Evolutionary conservation across 441 rosid genomes (phyloP).

Genomic region (Geranium incanum): DNA sequence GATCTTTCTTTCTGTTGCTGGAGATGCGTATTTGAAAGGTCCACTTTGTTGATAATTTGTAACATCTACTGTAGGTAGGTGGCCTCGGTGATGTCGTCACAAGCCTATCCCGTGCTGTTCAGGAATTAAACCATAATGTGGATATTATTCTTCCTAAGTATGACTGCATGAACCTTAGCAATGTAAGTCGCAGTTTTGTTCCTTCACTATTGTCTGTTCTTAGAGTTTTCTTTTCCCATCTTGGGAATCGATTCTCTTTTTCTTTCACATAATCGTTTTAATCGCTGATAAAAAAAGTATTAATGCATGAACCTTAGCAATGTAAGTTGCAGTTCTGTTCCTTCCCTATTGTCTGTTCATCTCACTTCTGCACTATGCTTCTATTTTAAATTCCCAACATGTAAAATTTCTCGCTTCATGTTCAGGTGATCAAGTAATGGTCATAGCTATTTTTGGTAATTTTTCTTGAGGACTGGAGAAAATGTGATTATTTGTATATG

Average conservation of each 20-base stretch:
- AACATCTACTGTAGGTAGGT: conserved; percentile 66
- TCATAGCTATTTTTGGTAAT: background rate
- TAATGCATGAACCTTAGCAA: conserved; percentile 66
- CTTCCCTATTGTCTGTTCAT: conserved; percentile 13
- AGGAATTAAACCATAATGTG: conserved; percentile 79
- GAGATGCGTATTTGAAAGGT: conserved; percentile 3
- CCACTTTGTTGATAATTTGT: background rate
- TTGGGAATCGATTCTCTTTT: no score
- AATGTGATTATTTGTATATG: background rate
- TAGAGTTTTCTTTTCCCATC: no score
- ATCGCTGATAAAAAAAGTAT: conserved; percentile 35
- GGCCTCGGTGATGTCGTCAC: conserved; percentile 97
- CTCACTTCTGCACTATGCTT: background rate
- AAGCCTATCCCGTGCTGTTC: conserved; percentile 96
- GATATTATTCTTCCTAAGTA: conserved; percentile 86
- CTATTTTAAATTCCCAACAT: background rate
- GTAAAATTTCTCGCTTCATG: background rate
- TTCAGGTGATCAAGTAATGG: conserved; percentile 25
- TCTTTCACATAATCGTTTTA: no score
- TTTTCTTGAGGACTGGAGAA: background rate
- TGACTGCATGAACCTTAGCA: conserved; percentile 65
- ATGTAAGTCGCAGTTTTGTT: conserved; percentile 53
- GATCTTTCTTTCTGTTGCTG: conserved; percentile 1
- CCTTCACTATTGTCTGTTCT: conserved; percentile 13
- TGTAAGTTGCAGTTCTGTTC: conserved; percentile 50